These are phyloP conservation scores for Tetrastigma voinierianum DNA, from an alignment of 164 flowering plant genomes.

Conservation along the genomic window DNA sequence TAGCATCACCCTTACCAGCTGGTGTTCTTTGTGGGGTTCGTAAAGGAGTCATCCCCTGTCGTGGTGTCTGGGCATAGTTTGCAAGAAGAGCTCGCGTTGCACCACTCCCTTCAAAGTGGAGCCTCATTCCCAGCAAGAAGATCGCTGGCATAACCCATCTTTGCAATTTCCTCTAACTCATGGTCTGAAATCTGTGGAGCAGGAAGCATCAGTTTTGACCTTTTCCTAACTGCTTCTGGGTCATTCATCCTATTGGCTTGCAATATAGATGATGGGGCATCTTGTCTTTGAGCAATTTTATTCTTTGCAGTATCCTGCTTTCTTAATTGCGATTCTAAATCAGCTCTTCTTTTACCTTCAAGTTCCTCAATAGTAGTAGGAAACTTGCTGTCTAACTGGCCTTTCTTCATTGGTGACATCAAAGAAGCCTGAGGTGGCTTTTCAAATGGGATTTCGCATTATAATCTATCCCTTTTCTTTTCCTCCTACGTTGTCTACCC, in stretches of 20 bases:
- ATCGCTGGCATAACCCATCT: conserved; percentile 95
- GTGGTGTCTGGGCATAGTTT: conserved; percentile 81
- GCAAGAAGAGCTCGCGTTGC: conserved; percentile 95
- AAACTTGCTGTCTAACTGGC: conserved; percentile 67
- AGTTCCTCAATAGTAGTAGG: conserved; percentile 97
- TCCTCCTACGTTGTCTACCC: conserved; percentile 70
- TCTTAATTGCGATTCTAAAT: conserved; percentile 81
- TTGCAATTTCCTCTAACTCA: conserved; percentile 94
- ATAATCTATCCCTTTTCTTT: conserved; percentile 92
- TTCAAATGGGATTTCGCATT: conserved; percentile 99
- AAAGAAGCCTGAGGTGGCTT: conserved; percentile 93
- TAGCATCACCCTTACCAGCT: conserved; percentile 90
- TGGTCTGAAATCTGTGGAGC: conserved; percentile 95
- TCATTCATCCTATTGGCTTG: conserved; percentile 94
- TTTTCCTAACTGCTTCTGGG: conserved; percentile 87
- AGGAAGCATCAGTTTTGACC: conserved; percentile 92
- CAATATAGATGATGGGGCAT: conserved; percentile 83
- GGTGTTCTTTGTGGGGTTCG: conserved; percentile 97
- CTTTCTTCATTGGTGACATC: conserved; percentile 84
- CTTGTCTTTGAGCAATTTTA: conserved; percentile 90
- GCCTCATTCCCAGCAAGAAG: conserved; percentile 70
- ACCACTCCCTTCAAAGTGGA: conserved; percentile 75
- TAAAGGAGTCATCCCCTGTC: conserved; percentile 78
- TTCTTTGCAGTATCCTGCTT: conserved; percentile 88
- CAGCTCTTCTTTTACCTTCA: conserved; percentile 92